These are phyloP conservation scores for Aureobasidium musti DNA, from an alignment of 2,329 filamentous ascomycete genomes.

Conservation along the genomic window DNA sequence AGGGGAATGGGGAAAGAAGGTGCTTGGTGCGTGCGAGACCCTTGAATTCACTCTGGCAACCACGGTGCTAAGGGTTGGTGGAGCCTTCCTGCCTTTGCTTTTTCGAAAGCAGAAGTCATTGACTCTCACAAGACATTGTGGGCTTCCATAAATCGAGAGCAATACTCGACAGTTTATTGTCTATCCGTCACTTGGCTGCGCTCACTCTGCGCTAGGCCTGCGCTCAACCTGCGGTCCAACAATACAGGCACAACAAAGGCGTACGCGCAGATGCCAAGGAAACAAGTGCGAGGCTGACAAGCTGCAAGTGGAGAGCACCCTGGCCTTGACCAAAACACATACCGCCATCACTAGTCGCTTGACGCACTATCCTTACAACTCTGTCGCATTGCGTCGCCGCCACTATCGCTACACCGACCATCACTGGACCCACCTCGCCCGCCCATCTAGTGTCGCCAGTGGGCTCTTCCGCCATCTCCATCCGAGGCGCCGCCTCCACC, in stretches of 20 bases:
- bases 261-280: slow-evolving; percentile 15
- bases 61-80: not conserved
- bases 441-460: not conserved
- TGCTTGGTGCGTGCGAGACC: slow-evolving; percentile 23
- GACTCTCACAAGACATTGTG: slow-evolving; percentile 11
- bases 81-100: not conserved
- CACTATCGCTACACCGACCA: slow-evolving; percentile 1
- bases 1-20: not conserved
- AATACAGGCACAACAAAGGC: too few species aligned
- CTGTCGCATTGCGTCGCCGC: slow-evolving; percentile 18
- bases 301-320: not conserved
- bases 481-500: slow-evolving; percentile 20
- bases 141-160: not conserved
- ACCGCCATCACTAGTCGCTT: not conserved
- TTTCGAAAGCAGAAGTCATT: not conserved
- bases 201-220: not conserved
- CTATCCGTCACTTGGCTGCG: not conserved
- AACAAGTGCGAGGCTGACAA: not conserved
- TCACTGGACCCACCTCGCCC: not conserved
- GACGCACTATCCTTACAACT: not conserved
- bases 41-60: slow-evolving; percentile 26
- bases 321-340: slow-evolving; percentile 20
- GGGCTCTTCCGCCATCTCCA: slow-evolving; percentile 15
- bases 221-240: not conserved
- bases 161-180: not conserved